Evolutionary conservation across 2,329 filamentous ascomycete genomes (phyloP).

Genomic region (Gremmenia infestans): DNA sequence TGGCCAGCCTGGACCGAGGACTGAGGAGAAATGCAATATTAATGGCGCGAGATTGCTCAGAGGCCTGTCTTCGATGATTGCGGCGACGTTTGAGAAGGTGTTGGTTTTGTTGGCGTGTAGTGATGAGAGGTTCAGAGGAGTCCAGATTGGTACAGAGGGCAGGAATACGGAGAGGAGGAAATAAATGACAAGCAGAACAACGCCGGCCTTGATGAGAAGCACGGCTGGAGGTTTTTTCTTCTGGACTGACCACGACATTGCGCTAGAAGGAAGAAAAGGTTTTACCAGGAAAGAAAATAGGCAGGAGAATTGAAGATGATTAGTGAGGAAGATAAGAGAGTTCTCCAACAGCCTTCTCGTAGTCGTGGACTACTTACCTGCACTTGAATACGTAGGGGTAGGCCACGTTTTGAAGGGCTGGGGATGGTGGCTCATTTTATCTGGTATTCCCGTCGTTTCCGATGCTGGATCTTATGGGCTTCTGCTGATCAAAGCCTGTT

Average conservation of each 20-base stretch:
- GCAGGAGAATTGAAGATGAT: too few species aligned
- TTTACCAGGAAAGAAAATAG: too few species aligned
- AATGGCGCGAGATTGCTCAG: conserved; percentile 29
- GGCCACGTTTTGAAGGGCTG: too few species aligned
- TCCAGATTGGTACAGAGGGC: neutral
- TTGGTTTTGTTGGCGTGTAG: neutral
- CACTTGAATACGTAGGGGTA: too few species aligned
- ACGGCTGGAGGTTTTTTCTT: neutral
- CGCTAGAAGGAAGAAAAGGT: neutral
- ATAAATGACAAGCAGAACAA: neutral
- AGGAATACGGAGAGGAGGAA: neutral
- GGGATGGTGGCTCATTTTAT: too few species aligned
- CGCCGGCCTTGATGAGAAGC: neutral
- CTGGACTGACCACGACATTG: neutral
- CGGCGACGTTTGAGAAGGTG: conserved; percentile 24
- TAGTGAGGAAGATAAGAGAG: too few species aligned
- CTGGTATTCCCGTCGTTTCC: too few species aligned
- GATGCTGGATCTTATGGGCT: too few species aligned
- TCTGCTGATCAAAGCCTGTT: too few species aligned
- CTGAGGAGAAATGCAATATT: conserved; percentile 32
- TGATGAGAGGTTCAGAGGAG: neutral
- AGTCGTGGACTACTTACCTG: too few species aligned
- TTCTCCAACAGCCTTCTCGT: too few species aligned
- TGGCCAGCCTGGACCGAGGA: conserved; percentile 39
- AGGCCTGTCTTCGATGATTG: conserved; percentile 32